phyloP scores from a whole-genome alignment of 2,329 filamentous ascomycete genomes.

The Uncinocarpus reesii region DNA sequence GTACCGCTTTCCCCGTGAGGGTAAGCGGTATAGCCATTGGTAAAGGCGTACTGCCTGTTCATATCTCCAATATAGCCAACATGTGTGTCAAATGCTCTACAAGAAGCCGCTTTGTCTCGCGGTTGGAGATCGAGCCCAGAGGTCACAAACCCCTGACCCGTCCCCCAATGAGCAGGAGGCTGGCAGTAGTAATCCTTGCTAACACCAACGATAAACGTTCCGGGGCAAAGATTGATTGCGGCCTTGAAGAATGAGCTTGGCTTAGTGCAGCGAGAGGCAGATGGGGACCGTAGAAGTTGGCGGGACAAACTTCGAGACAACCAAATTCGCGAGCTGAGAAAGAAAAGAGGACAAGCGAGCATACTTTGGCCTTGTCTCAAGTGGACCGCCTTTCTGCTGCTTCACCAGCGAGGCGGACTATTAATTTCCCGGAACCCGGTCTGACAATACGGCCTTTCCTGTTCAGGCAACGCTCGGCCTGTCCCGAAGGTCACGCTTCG shows the following conservation, averaged over 20 bases:
- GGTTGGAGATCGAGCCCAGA: conserved; percentile 6
- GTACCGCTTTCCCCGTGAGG: conserved; percentile 57
- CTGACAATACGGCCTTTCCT: background rate
- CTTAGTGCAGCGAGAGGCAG: background rate
- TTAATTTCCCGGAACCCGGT: background rate
- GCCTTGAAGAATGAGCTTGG: background rate
- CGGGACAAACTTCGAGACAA: background rate
- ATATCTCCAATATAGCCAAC: conserved; percentile 49
- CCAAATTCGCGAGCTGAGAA: background rate
- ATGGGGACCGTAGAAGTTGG: background rate
- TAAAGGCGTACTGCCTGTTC: conserved; percentile 76
- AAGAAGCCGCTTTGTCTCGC: background rate
- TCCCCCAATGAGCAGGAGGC: background rate
- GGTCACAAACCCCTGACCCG: conserved; percentile 10
- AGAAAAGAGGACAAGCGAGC: conserved; percentile 11
- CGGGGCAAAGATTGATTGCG: background rate
- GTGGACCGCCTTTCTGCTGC: too few relatives aligned
- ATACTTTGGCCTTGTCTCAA: conserved; percentile 8
- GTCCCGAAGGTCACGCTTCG: background rate
- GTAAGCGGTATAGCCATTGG: conserved; percentile 63
- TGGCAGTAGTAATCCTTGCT: background rate
- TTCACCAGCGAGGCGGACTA: background rate
- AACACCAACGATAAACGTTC: background rate
- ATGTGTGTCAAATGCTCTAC: conserved; percentile 19
- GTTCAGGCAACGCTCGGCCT: background rate